These are phyloP conservation scores for Ascochyta fabae DNA, from an alignment of 2,329 filamentous ascomycete genomes.

Conservation along the genomic window DNA sequence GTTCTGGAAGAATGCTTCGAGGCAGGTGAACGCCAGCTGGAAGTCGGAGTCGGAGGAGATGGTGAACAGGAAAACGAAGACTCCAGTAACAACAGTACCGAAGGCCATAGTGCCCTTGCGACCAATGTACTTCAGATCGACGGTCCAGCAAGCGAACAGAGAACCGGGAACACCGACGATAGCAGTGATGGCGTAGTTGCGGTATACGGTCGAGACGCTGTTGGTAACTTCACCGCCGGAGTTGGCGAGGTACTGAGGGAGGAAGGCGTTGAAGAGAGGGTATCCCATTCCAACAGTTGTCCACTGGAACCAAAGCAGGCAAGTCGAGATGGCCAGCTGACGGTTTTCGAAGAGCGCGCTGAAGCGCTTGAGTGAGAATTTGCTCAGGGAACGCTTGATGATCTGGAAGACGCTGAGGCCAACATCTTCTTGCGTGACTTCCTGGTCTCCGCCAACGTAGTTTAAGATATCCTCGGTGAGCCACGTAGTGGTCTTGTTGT, in stretches of 20 bases:
- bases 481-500: conserved; percentile 61
- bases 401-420: conserved; percentile 57
- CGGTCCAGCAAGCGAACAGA: conserved; percentile 74
- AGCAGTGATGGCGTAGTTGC: conserved; percentile 82
- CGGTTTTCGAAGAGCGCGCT: conserved; percentile 65
- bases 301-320: conserved; percentile 78
- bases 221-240: conserved; percentile 49
- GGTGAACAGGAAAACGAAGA: conserved; percentile 72
- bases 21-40: conserved; percentile 70
- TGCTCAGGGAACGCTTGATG: conserved; percentile 65
- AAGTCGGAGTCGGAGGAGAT: conserved; percentile 62
- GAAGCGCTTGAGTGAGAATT: conserved; percentile 72
- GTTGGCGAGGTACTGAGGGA: conserved; percentile 82
- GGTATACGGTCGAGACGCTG: conserved; percentile 62
- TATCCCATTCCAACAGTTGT: conserved; percentile 84
- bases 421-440: conserved; percentile 43
- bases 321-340: conserved; percentile 57
- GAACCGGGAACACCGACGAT: conserved; percentile 79
- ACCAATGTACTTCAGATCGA: conserved; percentile 74
- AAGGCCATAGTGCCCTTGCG: conserved; percentile 74
- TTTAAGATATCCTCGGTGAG: conserved; percentile 74
- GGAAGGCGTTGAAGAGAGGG: conserved; percentile 86
- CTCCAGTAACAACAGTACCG: conserved; percentile 69
- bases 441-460: conserved; percentile 57
- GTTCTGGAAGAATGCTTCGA: conserved; percentile 71